These are phyloP conservation scores for Aspergillus luchuensis DNA, from an alignment of 2,329 filamentous ascomycete species.

Conservation along the genomic window DNA sequence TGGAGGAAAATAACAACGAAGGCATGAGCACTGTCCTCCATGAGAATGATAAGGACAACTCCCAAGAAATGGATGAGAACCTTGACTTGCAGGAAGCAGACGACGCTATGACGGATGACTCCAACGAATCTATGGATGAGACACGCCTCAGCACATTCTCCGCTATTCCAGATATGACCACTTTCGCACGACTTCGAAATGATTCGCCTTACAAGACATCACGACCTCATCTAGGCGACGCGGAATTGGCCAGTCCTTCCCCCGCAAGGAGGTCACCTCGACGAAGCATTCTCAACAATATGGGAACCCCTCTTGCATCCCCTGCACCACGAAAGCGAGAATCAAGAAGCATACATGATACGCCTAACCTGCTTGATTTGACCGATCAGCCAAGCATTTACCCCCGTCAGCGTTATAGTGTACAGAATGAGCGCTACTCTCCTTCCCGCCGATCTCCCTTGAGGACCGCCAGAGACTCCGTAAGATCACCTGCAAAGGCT, in stretches of 20 bases:
- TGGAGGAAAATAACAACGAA: constrained; percentile 44
- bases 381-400: constrained; percentile 72
- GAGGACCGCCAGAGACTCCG: constrained; percentile 40
- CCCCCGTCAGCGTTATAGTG: constrained; percentile 51
- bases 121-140: constrained; percentile 43
- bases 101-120: constrained; percentile 33
- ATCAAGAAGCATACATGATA: constrained; percentile 55
- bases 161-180: constrained; percentile 82
- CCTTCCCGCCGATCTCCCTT: constrained; percentile 48
- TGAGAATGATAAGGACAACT: constrained; percentile 25
- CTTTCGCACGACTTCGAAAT: constrained; percentile 69
- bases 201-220: constrained; percentile 61
- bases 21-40: constrained; percentile 46
- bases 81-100: constrained; percentile 27
- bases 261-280: constrained; percentile 47
- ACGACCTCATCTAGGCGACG: constrained; percentile 43
- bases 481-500: constrained; percentile 54
- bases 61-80: constrained; percentile 26
- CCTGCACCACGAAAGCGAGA: constrained; percentile 55
- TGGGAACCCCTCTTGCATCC: constrained; percentile 37
- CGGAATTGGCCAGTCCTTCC: constrained; percentile 48
- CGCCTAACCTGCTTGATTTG: constrained; percentile 83
- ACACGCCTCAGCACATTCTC: constrained; percentile 80
- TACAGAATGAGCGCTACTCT: constrained; percentile 39
- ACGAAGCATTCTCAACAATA: constrained; percentile 34